Conservation (phyloP, 345 rosid genomes). For the Syzygium jambos region DNA sequence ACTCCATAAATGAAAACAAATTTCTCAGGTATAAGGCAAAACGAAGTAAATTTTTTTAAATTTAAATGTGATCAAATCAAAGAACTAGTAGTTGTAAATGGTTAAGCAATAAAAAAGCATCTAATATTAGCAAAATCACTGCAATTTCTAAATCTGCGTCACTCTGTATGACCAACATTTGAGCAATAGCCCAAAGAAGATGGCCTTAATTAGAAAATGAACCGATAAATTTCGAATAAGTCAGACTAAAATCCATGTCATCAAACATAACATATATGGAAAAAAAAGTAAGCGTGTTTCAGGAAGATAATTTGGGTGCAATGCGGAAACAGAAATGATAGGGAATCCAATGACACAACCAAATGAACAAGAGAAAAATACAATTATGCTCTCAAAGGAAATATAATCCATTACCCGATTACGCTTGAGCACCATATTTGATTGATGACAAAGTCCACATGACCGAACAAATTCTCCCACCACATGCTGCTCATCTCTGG, state of each 20-base stretch:
- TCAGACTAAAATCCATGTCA: background rate
- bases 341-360: background rate
- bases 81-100: background rate
- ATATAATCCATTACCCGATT: conserved; percentile 43
- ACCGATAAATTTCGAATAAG: too few species aligned
- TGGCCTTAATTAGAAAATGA: background rate
- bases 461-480: conserved; percentile 61
- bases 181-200: background rate
- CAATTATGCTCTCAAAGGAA: background rate
- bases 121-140: background rate
- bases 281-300: background rate
- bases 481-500: conserved; percentile 45
- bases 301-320: background rate
- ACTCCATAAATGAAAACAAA: background rate
- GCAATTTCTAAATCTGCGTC: background rate
- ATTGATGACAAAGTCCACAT: conserved; percentile 73
- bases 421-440: conserved; percentile 81
- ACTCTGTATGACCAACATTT: background rate
- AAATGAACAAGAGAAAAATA: background rate
- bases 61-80: background rate
- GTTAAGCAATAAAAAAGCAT: background rate
- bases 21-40: background rate
- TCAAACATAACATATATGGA: background rate
- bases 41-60: too few species aligned
- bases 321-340: background rate